Evolutionary conservation across 2,329 filamentous ascomycete genomes (phyloP).

Genomic region (Ophiocordyceps sinensis): DNA sequence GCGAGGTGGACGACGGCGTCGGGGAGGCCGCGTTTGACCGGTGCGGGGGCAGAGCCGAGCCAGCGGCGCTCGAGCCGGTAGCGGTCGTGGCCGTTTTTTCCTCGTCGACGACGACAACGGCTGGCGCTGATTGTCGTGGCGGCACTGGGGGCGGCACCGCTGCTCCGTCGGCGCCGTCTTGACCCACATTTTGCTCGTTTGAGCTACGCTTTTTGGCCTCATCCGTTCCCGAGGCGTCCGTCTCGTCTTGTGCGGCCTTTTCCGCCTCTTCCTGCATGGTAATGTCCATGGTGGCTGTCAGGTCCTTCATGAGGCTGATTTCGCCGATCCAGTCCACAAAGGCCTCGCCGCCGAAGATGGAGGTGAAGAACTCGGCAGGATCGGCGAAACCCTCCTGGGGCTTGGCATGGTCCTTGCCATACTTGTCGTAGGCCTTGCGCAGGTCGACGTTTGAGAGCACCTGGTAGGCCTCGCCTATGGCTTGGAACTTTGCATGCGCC

Average conservation of each 20-base stretch:
- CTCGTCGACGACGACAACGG: slow-evolving; percentile 26
- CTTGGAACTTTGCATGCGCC: slow-evolving; percentile 88
- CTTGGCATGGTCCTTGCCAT: slow-evolving; percentile 87
- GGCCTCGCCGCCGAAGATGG: slow-evolving; percentile 94
- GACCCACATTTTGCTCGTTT: slow-evolving; percentile 21
- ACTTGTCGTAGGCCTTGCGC: slow-evolving; percentile 88
- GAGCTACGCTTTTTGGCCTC: slow-evolving; percentile 42
- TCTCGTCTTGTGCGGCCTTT: slow-evolving; percentile 28
- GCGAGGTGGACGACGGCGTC: slow-evolving; percentile 26
- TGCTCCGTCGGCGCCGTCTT: slow-evolving; percentile 6
- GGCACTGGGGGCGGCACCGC: slow-evolving; percentile 6
- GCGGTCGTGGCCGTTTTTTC: slow-evolving; percentile 13
- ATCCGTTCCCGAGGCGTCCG: slow-evolving; percentile 41
- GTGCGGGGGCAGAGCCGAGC: slow-evolving; percentile 12
- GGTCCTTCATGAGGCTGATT: slow-evolving; percentile 95
- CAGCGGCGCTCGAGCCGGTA: slow-evolving; percentile 7
- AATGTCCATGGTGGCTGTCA: slow-evolving; percentile 97
- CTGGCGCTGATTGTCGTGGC: slow-evolving; percentile 12
- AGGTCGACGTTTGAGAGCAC: slow-evolving; percentile 80
- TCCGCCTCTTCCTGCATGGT: slow-evolving; percentile 66
- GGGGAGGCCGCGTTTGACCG: slow-evolving; percentile 23
- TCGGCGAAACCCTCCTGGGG: slow-evolving; percentile 89
- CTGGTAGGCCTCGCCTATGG: slow-evolving; percentile 60
- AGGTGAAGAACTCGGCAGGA: slow-evolving; percentile 92
- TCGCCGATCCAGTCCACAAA: slow-evolving; percentile 96